Evolutionary conservation across 352 stramenopile genomes (phyloP).

Genomic region (Pythium sp.): DNA sequence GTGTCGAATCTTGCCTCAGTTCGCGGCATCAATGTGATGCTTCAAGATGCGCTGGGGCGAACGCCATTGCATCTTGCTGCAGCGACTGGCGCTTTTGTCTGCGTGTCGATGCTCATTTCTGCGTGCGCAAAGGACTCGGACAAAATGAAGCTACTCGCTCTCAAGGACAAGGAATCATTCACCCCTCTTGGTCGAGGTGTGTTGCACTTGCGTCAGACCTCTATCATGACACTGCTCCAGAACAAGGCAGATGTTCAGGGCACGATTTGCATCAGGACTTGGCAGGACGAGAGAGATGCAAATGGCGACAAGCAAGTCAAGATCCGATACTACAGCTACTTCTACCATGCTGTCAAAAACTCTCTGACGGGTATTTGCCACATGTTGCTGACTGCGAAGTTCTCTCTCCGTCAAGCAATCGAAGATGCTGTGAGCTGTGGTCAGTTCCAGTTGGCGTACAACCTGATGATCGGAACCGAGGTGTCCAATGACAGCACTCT

Average conservation of each 20-base stretch:
- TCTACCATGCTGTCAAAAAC: conserved; percentile 73
- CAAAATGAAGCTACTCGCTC: conserved; percentile 31
- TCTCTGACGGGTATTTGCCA: conserved; percentile 73
- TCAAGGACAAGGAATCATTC: conserved; percentile 41
- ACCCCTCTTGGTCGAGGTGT: conserved; percentile 60
- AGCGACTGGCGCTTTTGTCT: conserved; percentile 76
- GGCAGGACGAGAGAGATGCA: background rate
- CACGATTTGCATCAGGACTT: conserved; percentile 34
- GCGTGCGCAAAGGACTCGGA: conserved; percentile 19
- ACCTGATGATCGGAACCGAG: conserved; percentile 59
- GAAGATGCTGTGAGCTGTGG: conserved; percentile 68
- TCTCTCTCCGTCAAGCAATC: conserved; percentile 66
- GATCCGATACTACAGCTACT: conserved; percentile 55
- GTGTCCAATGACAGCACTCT: conserved; percentile 38
- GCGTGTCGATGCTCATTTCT: conserved; percentile 58
- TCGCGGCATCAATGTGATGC: conserved; percentile 33
- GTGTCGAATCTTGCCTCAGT: conserved; percentile 66
- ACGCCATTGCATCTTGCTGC: conserved; percentile 64
- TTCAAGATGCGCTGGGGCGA: conserved; percentile 47
- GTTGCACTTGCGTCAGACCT: conserved; percentile 57
- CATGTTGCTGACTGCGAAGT: conserved; percentile 72
- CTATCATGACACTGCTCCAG: conserved; percentile 75
- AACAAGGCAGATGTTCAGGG: conserved; percentile 54
- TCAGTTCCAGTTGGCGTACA: conserved; percentile 70
- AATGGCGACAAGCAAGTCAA: conserved; percentile 14